A percentile compares a stretch with the other conserved stretches of the same genome.
Evolutionary conservation across 495 filamentous ascomycete genomes (phyloP).

Genomic region (Neurospora terricola): DNA sequence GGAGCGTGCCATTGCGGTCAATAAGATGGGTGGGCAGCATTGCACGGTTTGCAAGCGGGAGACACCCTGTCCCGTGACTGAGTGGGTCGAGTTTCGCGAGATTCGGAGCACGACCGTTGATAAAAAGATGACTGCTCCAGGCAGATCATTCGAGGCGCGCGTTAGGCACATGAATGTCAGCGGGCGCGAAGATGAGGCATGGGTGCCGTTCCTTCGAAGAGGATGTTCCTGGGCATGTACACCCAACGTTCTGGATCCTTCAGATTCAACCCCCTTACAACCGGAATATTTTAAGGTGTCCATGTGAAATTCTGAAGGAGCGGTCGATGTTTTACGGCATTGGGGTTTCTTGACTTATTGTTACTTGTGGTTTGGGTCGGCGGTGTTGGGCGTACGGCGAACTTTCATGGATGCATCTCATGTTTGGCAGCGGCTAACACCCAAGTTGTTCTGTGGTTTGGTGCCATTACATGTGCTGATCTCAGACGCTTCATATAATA

Average conservation of each 20-base stretch:
- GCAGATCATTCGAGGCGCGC: not conserved
- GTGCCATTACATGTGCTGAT: not conserved
- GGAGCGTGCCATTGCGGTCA: conserved; percentile 5
- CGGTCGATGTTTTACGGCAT: not conserved
- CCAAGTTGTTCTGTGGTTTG: not conserved
- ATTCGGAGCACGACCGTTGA: not conserved
- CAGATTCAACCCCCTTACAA: not conserved
- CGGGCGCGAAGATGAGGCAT: conserved; percentile 13
- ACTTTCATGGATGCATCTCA: not conserved
- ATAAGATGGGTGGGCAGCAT: conserved; percentile 7
- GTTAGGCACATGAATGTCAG: not conserved
- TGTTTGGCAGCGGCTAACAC: not conserved
- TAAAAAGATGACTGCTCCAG: not conserved
- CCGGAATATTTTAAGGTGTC: not conserved
- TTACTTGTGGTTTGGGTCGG: not conserved
- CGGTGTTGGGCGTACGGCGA: not conserved
- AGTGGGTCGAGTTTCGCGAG: conserved; percentile 24
- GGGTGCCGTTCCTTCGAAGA: conserved; percentile 51
- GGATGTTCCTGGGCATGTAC: conserved; percentile 62
- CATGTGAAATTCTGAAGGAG: not conserved
- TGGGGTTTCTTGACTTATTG: not conserved
- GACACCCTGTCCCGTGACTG: conserved; percentile 13
- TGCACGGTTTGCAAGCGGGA: conserved; percentile 19
- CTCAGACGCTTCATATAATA: not conserved
- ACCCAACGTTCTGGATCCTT: conserved; percentile 6